Base-by-base conservation (phyloP, 805 yeast genomes). In the Jamesozyma lodderae region DNA sequence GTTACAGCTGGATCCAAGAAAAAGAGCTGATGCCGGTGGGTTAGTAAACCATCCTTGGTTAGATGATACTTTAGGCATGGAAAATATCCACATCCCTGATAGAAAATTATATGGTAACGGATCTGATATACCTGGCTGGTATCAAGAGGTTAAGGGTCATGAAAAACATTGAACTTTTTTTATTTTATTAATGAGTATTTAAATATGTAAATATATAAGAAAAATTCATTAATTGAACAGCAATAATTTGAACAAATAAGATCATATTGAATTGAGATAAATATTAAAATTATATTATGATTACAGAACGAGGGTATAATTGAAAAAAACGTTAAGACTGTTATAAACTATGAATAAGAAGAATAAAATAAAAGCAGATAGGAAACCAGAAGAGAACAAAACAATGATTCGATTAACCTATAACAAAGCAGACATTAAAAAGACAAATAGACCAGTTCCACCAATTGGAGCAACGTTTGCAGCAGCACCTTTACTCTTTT, bases 21-120 rank as follows among this genome's bases (percentile, higher is more conserved):
- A 63, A 38, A 70, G 99, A 47, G 90, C 90, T 11, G 98, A 92
- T 64, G 97, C 97, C 1, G 98, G 97, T 15, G 96, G 96, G 3
- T 73, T 87, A 77, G 76, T 84, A 2, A 81, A 85, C 52, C 95
- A 87, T 57, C 78, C 81, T 10, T 87, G 96, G 96, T 54, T 75
- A 20, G 57, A 59, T 6, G 94, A 84, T 54, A 86, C 90, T 0
- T 59, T 74, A 24, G 94, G 94, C 0, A 68, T 81, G 56, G 92
- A 82, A 41, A 69, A 77, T 48, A 74, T 82, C 11, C 65, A 61
- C 3, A 63, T 82, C 4, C 32, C 44, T 3, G 96, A 84, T 52
- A 69, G 96, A 48, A 79, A 79, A 22, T 71, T 79, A 6, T 85
- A 86, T 22, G 80, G 83, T 0, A 62, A 77, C n/a, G 96, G 96